These are phyloP conservation scores for Hymenoscyphus linearis DNA, from an alignment of 2,329 filamentous ascomycete genomes.

Conservation along the genomic window DNA sequence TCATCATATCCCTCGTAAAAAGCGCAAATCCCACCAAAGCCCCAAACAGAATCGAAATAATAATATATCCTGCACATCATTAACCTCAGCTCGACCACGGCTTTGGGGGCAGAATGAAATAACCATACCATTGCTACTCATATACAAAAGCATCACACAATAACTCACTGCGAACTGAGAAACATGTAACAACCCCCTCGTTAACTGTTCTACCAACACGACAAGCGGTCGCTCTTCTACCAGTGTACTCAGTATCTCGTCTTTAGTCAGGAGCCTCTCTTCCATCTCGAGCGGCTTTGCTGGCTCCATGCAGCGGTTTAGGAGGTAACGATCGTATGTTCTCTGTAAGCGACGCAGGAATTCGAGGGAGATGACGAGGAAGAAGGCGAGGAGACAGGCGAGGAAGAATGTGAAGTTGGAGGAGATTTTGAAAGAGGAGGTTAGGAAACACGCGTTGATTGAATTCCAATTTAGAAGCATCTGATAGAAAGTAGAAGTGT, in stretches of 20 bases:
- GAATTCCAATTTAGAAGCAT: slow-evolving; percentile 26
- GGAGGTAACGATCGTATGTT: slow-evolving; percentile 18
- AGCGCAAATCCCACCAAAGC: slow-evolving; percentile 21
- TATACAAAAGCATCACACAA: slow-evolving; percentile 21
- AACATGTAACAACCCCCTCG: slow-evolving; percentile 17
- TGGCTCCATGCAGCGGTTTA: slow-evolving; percentile 9
- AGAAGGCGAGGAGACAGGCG: slow-evolving; percentile 19
- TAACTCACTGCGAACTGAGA: slow-evolving; percentile 21
- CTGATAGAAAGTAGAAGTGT: too few relatives aligned
- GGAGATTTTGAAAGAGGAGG: slow-evolving; percentile 17
- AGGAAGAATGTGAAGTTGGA: slow-evolving; percentile 21
- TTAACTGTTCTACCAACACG: slow-evolving; percentile 15
- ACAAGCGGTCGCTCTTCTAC: background rate
- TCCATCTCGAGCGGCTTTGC: slow-evolving; percentile 13
- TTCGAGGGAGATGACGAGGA: slow-evolving; percentile 22
- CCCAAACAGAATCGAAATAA: slow-evolving; percentile 21
- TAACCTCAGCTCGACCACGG: background rate
- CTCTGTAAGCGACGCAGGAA: slow-evolving; percentile 19
- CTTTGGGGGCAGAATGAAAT: background rate
- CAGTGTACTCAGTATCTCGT: background rate
- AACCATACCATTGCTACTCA: slow-evolving; percentile 24
- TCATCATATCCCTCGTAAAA: slow-evolving; percentile 21
- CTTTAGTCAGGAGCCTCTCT: slow-evolving; percentile 15
- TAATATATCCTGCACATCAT: slow-evolving; percentile 19
- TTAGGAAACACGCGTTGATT: slow-evolving; percentile 23